Evolutionary conservation across 1,284 basidiomycete species (phyloP), one percentile per base, ranked within the genome.

Genomic region (Lentinula novae-zelandiae): DNA sequence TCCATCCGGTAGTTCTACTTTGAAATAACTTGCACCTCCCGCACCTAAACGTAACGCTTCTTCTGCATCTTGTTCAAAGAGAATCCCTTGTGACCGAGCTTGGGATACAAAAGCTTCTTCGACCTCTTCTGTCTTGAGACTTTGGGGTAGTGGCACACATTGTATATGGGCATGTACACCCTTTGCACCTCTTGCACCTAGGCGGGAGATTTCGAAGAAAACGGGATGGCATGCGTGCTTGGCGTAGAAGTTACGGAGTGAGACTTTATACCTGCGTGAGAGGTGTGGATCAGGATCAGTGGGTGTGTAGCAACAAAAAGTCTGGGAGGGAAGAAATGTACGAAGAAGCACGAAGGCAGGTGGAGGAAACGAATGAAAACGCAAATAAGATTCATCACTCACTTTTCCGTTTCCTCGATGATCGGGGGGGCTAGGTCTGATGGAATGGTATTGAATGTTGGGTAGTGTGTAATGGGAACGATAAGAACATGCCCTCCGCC

Each of bases 401-500:
- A 89, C 82, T 81, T 83, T 65, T 89, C 84, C 0, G 94, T 87
- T 74, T 98, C 95, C 20, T 87, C 79, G 13, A 92, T 69, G 61
- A 97, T 92, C 1, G 91, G 84, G 8, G 79, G 77, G 0, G 87
- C 82, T 40, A 95, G 80, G 62, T 95, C 92, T 0, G 83, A 71
- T 0, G 95, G 92, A 55, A 97, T 85, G 17, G 86, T 78, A 46
- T 75, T 78, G 64, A 77, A 84, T 0, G 85, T 83, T n/a, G 84
- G 84, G 63, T 83, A 84, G 69, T 86, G 84, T 6, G 80, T 78
- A 56, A 95, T 95, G 42, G 92, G 92, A 13, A 96, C 87, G 65
- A 95, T 92, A 52, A 98, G 82, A 50, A 96, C 89, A 71, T 98
- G 96, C 0, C 96, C 95, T 20, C 95, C 96, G 17, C 95, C 95